Evolutionary conservation across 495 filamentous ascomycete species (phyloP), one percentile per base, ranked within the genome.

Genomic region (Aspergillus heteromorphus): DNA sequence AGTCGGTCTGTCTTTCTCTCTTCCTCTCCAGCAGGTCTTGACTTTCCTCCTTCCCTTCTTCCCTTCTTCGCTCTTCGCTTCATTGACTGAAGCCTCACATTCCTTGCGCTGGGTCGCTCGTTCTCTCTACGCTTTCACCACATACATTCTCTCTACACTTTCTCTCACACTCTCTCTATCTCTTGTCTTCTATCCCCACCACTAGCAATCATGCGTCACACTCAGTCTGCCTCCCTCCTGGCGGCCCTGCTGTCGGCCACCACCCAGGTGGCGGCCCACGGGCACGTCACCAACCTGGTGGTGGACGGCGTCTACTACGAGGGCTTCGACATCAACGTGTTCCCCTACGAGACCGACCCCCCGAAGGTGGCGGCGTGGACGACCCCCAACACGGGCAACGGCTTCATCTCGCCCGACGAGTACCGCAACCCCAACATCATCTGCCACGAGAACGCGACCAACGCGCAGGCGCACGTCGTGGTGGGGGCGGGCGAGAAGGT

Each of bases 381-480:
- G 66, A 69, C 67, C 17, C 70, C 69, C 23, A 66, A 74, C 56
- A 70, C 72, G 11, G 78, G 78, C 63, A 79, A 79, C 56, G 79
- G 80, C 42, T 82, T 79, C 70, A 64, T 82, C 27, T 61, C 71
- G 18, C 78, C 77, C 17, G 42, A 67, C 42, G 65, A 57, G n/a
- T 62, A 69, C 54, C 67, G 66, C 43, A 76, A 69, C 56, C 54
- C 64, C 20, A 79, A 85, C 58, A 86, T 88, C 54, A 75, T 79
- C 63, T 88, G 85, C 74, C 83, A 86, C 68, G 71, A 70, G 51
- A 67, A 67, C 36, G 78, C 76, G 18, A 75, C 72, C 19, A 68
- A 76, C 4, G 81, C 71, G 9, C 56, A 71, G 5, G 73, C 73
- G 31, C 63, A 72, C 64, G 75, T 75, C 5, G 70, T 70, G 19